Conservation (phyloP, 1,284 basidiomycete genomes). For the Cryptococcus sp. region DNA sequence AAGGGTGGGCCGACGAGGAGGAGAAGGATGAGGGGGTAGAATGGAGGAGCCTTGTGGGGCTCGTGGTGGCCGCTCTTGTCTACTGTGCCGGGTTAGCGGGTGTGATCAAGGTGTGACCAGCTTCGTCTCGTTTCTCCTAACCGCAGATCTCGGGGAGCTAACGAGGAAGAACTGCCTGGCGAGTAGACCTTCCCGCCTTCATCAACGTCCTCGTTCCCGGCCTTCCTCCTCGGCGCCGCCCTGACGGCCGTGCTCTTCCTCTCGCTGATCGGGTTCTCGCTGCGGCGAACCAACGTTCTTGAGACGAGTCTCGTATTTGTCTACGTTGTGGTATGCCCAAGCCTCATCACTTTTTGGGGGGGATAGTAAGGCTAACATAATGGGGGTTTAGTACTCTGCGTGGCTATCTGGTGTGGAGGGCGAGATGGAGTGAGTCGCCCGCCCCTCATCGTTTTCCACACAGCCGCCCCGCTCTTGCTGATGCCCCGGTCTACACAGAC, state of each 20-base stretch:
- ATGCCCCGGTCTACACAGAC: conserved; percentile 22
- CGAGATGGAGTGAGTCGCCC: conserved; percentile 43
- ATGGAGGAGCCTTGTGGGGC: conserved; percentile 47
- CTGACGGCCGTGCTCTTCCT: conserved; percentile 63
- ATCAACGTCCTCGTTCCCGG: conserved; percentile 31
- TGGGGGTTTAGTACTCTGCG: conserved; percentile 36
- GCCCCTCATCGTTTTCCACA: background rate
- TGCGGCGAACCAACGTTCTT: conserved; percentile 86
- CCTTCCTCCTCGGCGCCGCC: conserved; percentile 47
- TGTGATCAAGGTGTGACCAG: conserved; percentile 41
- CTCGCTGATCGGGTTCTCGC: conserved; percentile 80
- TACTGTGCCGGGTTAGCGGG: conserved; percentile 47
- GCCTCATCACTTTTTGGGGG: background rate
- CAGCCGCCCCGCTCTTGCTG: background rate
- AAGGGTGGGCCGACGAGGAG: conserved; percentile 51
- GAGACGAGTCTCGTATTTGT: conserved; percentile 83
- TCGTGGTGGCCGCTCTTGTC: conserved; percentile 44
- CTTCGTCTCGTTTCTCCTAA: no score
- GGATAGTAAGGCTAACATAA: background rate
- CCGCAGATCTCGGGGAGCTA: background rate
- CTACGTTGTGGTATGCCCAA: conserved; percentile 72
- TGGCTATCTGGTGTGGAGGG: conserved; percentile 49
- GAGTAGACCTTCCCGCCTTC: conserved; percentile 33
- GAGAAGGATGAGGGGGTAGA: conserved; percentile 47
- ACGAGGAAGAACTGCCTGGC: background rate